These are phyloP conservation scores for Theobroma grandiflorum DNA, from an alignment of 441 rosid species.

Conservation along the genomic window DNA sequence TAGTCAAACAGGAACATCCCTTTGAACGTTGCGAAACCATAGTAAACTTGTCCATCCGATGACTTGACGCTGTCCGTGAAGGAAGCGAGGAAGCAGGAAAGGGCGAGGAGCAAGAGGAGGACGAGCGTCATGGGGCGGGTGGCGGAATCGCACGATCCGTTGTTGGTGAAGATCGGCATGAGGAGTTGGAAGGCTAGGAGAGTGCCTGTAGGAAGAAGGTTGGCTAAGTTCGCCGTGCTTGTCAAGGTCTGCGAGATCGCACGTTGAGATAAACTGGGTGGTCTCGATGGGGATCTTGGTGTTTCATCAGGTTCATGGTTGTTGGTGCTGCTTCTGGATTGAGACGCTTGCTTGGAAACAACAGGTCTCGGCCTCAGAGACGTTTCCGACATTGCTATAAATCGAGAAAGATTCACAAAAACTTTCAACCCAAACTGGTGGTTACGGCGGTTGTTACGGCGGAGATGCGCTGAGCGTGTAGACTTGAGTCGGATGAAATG, in stretches of 20 bases:
- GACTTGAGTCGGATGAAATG: neutral
- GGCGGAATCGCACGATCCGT: conserved; percentile 60
- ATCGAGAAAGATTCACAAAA: neutral
- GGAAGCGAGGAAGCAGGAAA: conserved; percentile 63
- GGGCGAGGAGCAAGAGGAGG: conserved; percentile 52
- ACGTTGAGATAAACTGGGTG: conserved; percentile 43
- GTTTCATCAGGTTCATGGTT: conserved; percentile 38
- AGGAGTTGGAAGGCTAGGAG: conserved; percentile 69
- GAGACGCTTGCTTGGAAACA: conserved; percentile 32
- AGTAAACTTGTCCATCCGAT: conserved; percentile 55
- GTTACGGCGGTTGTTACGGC: neutral
- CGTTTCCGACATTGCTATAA: conserved; percentile 8
- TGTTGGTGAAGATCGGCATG: conserved; percentile 63
- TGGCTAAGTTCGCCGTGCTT: conserved; percentile 64
- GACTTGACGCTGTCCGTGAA: conserved; percentile 64
- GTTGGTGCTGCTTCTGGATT: conserved; percentile 1
- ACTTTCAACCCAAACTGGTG: neutral
- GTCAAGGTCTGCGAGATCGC: conserved; percentile 66
- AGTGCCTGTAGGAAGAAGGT: conserved; percentile 79
- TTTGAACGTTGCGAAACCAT: conserved; percentile 61
- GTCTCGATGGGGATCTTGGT: conserved; percentile 40
- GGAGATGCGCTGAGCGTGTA: neutral
- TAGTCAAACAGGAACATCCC: conserved; percentile 65
- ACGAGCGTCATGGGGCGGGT: conserved; percentile 49
- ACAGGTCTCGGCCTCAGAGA: conserved; percentile 43